Conservation (phyloP, 2,329 filamentous ascomycete species). For the Fusarium virguliforme region DNA sequence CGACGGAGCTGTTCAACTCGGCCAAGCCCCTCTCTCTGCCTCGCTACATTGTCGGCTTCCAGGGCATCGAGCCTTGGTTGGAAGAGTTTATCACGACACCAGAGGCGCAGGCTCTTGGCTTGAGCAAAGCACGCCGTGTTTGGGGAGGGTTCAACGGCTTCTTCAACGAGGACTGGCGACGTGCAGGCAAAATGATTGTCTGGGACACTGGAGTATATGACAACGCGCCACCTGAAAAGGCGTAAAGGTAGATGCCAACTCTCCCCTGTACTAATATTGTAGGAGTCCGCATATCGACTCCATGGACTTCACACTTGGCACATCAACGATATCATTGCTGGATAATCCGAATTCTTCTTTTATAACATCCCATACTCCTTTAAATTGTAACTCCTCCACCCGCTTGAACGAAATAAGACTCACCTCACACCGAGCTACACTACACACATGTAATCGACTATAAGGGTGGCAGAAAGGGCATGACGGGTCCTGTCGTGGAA, state of each 20-base stretch:
- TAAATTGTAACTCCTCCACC: constrained; percentile 41
- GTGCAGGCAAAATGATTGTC: constrained; percentile 71
- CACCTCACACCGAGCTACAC: constrained; percentile 41
- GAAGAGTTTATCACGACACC: constrained; percentile 62
- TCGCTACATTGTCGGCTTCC: constrained; percentile 74
- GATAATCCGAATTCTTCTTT: constrained; percentile 35
- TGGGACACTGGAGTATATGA: constrained; percentile 68
- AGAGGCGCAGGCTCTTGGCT: constrained; percentile 60
- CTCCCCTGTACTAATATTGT: constrained; percentile 19
- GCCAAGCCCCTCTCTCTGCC: constrained; percentile 57
- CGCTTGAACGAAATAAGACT: constrained; percentile 43
- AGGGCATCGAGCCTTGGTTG: constrained; percentile 69
- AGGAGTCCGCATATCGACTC: not conserved
- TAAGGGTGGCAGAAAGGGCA: constrained; percentile 33
- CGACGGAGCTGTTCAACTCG: constrained; percentile 64
- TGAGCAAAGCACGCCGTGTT: constrained; percentile 61
- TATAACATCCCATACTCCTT: constrained; percentile 45
- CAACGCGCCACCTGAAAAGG: constrained; percentile 20
- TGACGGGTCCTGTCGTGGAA: constrained; percentile 26
- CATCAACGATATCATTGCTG: constrained; percentile 15
- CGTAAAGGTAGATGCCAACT: not conserved
- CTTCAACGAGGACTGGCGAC: constrained; percentile 74
- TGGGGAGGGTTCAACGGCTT: constrained; percentile 74
- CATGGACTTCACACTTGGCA: constrained; percentile 9
- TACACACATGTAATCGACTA: constrained; percentile 49